phyloP scores from a whole-genome alignment of 345 rosid genomes.

The Sisymbrium irio region DNA sequence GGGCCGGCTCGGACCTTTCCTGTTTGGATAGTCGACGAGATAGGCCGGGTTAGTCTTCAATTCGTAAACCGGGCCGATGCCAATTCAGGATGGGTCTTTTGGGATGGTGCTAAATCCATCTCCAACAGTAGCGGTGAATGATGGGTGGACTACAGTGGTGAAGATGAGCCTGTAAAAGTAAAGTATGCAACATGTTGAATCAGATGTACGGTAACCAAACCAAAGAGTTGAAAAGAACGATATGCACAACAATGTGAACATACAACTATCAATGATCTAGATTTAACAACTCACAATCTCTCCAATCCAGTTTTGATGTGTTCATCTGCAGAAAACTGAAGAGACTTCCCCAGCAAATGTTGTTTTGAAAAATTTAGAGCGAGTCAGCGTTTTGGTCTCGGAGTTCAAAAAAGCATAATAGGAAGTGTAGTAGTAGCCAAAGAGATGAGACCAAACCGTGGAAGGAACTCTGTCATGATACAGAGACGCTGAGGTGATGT shows the following conservation, averaged over 20 bases:
- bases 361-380: conserved; percentile 1
- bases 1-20: no score
- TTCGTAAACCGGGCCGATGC: no score
- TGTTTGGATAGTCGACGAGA: no score
- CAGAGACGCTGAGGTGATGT: conserved; percentile 91
- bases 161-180: conserved; percentile 63
- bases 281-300: conserved; percentile 65
- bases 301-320: no score
- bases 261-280: conserved; percentile 3
- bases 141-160: conserved; percentile 92
- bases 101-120: no score
- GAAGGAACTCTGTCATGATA: conserved; percentile 97
- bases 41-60: no score
- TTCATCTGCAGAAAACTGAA: conserved; percentile 83
- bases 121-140: conserved; percentile 93
- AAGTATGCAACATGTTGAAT: conserved; percentile 10
- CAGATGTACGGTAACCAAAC: background rate
- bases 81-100: no score
- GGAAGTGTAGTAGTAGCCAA: conserved; percentile 1
- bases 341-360: conserved; percentile 83
- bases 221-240: background rate
- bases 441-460: conserved; percentile 59
- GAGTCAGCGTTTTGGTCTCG: conserved; percentile 1
- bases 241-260: no score
- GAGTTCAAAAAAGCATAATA: background rate